Percentiles rank a stretch among this genome's conserved stretches.
Conservation (phyloP, 1,284 basidiomycete species). For the Ceratobasidium sp. region DNA sequence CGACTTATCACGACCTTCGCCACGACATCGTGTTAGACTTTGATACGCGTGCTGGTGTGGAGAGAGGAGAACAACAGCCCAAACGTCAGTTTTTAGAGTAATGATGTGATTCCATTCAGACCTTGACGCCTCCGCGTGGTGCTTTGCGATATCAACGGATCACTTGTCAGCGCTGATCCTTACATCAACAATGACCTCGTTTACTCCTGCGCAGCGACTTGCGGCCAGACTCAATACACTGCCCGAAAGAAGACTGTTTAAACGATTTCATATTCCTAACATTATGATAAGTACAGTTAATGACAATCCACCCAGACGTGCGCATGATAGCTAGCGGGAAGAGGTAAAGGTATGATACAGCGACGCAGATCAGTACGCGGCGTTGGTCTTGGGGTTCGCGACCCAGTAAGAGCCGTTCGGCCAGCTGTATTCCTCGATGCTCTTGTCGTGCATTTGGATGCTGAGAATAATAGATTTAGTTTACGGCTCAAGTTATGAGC, state of each 20-base stretch:
- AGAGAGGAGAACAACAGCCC: background rate
- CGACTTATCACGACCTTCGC: slow-evolving; percentile 29
- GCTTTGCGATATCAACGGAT: slow-evolving; percentile 1
- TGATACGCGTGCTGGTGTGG: slow-evolving; percentile 1
- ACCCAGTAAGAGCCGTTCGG: slow-evolving; percentile 79
- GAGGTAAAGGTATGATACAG: slow-evolving; percentile 14
- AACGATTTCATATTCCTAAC: slow-evolving; percentile 11
- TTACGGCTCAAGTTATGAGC: background rate
- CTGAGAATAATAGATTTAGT: slow-evolving; percentile 54
- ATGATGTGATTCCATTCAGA: too few species aligned
- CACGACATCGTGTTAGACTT: slow-evolving; percentile 29
- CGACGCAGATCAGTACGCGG: slow-evolving; percentile 30
- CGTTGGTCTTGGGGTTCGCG: slow-evolving; percentile 38
- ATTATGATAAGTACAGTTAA: slow-evolving; percentile 38
- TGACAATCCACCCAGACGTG: background rate
- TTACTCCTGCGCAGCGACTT: background rate
- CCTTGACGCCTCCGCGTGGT: too few species aligned
- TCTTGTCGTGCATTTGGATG: slow-evolving; percentile 78
- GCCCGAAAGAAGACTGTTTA: background rate
- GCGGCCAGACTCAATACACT: background rate
- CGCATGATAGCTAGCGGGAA: slow-evolving; percentile 2
- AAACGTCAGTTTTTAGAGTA: too few species aligned
- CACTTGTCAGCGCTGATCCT: background rate
- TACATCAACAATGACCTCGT: background rate
- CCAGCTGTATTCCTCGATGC: slow-evolving; percentile 79